A percentile compares a stretch with the other conserved stretches of the same genome.
phyloP scores from a whole-genome alignment of 805 yeast genomes.

The Hanseniaspora guilliermondii region DNA sequence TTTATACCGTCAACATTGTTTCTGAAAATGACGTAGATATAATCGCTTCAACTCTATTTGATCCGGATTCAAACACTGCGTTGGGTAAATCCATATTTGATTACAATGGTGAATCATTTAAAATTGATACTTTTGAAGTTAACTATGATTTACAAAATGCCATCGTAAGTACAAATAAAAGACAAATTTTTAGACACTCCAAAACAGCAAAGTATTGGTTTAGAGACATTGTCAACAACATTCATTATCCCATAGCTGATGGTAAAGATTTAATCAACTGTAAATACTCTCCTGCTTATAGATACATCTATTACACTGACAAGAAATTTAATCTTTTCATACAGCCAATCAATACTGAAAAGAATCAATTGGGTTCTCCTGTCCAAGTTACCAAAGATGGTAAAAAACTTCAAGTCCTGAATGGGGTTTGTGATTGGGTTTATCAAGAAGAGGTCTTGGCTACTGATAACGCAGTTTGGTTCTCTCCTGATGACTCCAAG shows the following conservation, averaged over 20 bases:
- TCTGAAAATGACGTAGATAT: slow-evolving; percentile 16
- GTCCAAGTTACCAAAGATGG: slow-evolving; percentile 11
- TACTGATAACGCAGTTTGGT: slow-evolving; percentile 52
- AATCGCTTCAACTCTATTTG: slow-evolving; percentile 26
- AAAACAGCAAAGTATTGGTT: slow-evolving; percentile 50
- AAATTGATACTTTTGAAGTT: slow-evolving; percentile 33
- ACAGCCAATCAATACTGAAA: slow-evolving; percentile 26
- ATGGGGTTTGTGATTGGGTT: slow-evolving; percentile 74
- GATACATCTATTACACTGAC: slow-evolving; percentile 42
- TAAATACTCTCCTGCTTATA: slow-evolving; percentile 51
- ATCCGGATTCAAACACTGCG: slow-evolving; percentile 18
- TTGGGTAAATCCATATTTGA: slow-evolving; percentile 28
- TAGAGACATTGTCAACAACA: slow-evolving; percentile 34
- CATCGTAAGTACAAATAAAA: slow-evolving; percentile 41
- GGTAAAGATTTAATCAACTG: slow-evolving; percentile 30
- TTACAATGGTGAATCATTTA: slow-evolving; percentile 31
- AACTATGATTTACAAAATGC: slow-evolving; percentile 38
- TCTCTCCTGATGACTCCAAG: slow-evolving; percentile 52
- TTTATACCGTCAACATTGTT: slow-evolving; percentile 18
- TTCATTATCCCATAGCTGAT: slow-evolving; percentile 26
- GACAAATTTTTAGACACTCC: slow-evolving; percentile 59
- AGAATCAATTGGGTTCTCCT: slow-evolving; percentile 17
- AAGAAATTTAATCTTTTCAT: slow-evolving; percentile 41
- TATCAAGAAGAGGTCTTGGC: slow-evolving; percentile 69
- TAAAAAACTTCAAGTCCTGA: slow-evolving; percentile 29